Base-by-base conservation (phyloP, 2,329 filamentous ascomycete species). In the Aspergillus viridinutans region DNA sequence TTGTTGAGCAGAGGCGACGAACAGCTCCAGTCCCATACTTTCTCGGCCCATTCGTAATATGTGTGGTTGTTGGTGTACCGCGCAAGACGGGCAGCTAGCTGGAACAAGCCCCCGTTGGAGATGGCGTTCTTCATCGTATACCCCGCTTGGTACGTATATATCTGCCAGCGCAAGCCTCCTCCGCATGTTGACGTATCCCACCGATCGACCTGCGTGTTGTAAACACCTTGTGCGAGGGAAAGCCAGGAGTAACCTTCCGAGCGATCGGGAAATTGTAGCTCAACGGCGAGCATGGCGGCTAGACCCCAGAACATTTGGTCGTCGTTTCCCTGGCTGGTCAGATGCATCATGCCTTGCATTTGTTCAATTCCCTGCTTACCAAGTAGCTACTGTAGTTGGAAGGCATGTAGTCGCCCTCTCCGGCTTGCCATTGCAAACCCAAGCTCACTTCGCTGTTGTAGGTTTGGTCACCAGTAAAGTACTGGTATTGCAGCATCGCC, bases 41-140 rank as follows among this genome's bases (percentile, higher is more conserved):
- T 82, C 28, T 80, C 78, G 0, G 87, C 87, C 72, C 83, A 83
- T 4, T 84, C 76, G 1, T 81, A 80, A 64, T 90, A 91, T 0
- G 86, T 87, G 0, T 76, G 65, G 64, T 90, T 89, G 21, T 76
- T 76, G 0, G 87, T 90, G 56, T 76, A 77, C 49, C 87, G 83
- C 26, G 87, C 88, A 14, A 93, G 80, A 20, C 90, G 86, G 1
- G 90, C 89, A 3, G 88, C 86, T 12, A 96, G 80, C 67, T 92
- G 88, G 73, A 95, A 92, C 69, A 94, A 85, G n/a, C 86, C 87
- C 45, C 89, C 90, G 71, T 94, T 94, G 59, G 86, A 87, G 64
- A 92, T 84, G 17, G 86, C 82, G 76, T 93, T 93, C 75, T 92
- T 94, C 82, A 95, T 94, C 67, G 85, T 81, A 70, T 92, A 87